Conservation (phyloP, 1,284 basidiomycete species). For the Malassezia sympodialis region DNA sequence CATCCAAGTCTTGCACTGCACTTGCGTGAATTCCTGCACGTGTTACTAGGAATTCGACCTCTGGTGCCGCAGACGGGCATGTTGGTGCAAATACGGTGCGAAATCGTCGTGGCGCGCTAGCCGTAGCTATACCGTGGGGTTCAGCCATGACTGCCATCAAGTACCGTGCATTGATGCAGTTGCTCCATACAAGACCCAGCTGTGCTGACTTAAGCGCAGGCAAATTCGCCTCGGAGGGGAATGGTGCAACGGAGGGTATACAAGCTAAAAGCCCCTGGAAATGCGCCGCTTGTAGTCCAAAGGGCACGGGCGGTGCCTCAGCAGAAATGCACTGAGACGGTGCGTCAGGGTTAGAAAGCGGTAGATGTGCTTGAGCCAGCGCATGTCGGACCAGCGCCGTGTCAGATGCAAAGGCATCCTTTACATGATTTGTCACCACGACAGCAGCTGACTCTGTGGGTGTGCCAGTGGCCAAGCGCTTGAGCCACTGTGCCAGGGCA, state of each 20-base stretch:
- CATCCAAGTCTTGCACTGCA: not conserved
- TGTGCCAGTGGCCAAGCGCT: constrained; percentile 12
- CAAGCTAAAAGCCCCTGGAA: constrained; percentile 11
- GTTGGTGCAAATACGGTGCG: constrained; percentile 11
- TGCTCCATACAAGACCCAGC: constrained; percentile 33
- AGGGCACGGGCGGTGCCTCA: constrained; percentile 1
- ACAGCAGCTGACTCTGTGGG: constrained; percentile 14
- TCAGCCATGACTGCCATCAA: constrained; percentile 14
- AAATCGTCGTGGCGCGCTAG: not conserved
- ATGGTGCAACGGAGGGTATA: not conserved
- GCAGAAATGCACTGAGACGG: not conserved
- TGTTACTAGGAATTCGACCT: constrained; percentile 2
- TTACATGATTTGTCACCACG: constrained; percentile 33
- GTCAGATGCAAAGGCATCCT: constrained; percentile 30
- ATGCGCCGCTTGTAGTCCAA: constrained; percentile 6
- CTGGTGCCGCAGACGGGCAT: not conserved
- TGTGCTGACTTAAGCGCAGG: constrained; percentile 22
- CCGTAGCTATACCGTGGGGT: not conserved
- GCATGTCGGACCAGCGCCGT: constrained; percentile 12
- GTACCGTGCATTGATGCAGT: constrained; percentile 26
- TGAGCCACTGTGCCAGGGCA: constrained; percentile 23
- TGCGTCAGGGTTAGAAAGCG: not conserved
- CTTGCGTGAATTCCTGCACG: not conserved
- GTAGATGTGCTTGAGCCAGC: not conserved
- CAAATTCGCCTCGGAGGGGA: not conserved